Conservation (phyloP, 2,329 filamentous ascomycete species). For the Pseudogymnoascus verrucosus region DNA sequence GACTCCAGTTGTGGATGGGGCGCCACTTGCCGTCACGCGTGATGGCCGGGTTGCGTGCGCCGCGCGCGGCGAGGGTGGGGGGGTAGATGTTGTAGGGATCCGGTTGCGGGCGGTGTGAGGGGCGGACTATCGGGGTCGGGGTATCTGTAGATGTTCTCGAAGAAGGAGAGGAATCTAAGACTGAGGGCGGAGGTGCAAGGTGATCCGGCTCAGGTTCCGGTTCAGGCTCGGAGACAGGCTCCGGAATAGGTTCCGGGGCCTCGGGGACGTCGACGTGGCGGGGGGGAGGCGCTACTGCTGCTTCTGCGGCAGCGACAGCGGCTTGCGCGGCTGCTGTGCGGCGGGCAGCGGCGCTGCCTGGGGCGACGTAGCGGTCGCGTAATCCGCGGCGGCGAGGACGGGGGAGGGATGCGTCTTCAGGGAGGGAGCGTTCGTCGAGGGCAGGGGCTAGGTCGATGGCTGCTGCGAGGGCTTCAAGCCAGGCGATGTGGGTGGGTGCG, state of each 20-base stretch:
- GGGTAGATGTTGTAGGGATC: conserved; percentile 23
- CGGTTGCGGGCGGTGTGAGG: conserved; percentile 11
- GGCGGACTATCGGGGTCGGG: neutral
- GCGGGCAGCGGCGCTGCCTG: conserved; percentile 13
- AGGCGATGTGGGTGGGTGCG: conserved; percentile 57
- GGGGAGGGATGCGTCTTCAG: conserved; percentile 53
- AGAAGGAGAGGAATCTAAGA: neutral
- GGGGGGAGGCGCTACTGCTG: neutral
- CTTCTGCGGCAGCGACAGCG: neutral
- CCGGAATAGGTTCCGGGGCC: neutral
- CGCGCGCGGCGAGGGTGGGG: neutral
- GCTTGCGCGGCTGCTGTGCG: conserved; percentile 20
- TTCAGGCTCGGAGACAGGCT: neutral
- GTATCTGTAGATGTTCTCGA: neutral
- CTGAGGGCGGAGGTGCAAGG: neutral
- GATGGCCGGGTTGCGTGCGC: conserved; percentile 25
- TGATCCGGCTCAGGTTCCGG: neutral
- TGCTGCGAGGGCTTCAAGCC: conserved; percentile 63
- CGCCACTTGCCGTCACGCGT: conserved; percentile 43
- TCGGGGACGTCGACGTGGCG: neutral
- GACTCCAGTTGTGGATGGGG: conserved; percentile 47
- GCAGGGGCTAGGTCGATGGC: conserved; percentile 64
- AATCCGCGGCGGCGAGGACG: conserved; percentile 25
- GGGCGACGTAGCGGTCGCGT: conserved; percentile 11
- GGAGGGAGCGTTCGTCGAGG: conserved; percentile 61